Base-by-base conservation (phyloP, 1,284 basidiomycete species). In the Meripilus lineatus region DNA sequence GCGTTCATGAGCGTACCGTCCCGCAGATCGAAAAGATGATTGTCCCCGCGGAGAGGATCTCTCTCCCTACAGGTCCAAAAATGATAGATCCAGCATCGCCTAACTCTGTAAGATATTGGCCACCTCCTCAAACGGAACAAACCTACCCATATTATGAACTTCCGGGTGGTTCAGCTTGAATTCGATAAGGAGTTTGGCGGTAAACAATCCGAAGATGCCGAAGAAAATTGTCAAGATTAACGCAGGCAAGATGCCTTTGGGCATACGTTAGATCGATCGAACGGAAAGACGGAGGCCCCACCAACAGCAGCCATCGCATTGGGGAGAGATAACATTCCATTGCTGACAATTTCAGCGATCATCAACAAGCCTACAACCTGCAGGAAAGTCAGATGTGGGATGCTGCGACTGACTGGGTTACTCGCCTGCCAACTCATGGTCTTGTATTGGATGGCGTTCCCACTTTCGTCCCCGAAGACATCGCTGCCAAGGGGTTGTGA, bases 271-370 rank as follows among this genome's bases (percentile, higher is more conserved):
- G n/a, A 24, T 38, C 28, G 13, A 25, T 7, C 17, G 7, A 30
- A 30, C 28, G n/a, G 28, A 10, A 30, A 30, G 28, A n/a, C 6
- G 23, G 18, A 24, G 6, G 40, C 55, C n/a, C 28, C 48, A 74
- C 77, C 77, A 37, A 79, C 71, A 4, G 70, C 69, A 17, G 74
- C 72, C 51, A 79, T 69, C 2, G 75, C 67, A 40, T 71, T 74
- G 0, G 78, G 77, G 4, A 79, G 64, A 13, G 75, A 76, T 14
- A 79, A 59, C 65, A 79, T 75, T 13, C 77, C 78, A 56, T 78
- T 76, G 52, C 73, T 75, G 39, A 80, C 74, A 23, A 78, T 77
- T 50, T 76, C 72, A 36, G 75, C 74, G 46, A 78, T 77, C 76
- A 80, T 79, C 30, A 79, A 59, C 36, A 77, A 54, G 20, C 65